phyloP scores from a whole-genome alignment of 2,329 filamentous ascomycete genomes.

The Falciphora oryzae region DNA sequence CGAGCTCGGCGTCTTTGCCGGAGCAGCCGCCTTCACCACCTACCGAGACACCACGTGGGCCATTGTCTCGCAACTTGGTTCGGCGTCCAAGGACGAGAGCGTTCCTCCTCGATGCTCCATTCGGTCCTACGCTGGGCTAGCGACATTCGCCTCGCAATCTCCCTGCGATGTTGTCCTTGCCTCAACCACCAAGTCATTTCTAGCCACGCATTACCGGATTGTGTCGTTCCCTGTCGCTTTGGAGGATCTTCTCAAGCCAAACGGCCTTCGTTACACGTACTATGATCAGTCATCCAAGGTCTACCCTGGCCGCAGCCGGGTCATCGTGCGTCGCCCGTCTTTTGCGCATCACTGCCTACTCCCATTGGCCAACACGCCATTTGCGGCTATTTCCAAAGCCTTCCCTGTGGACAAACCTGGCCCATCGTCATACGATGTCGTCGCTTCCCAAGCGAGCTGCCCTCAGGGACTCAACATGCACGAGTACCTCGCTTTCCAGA shows the following conservation, averaged over 20 bases:
- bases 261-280: conserved; percentile 40
- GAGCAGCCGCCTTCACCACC: not conserved
- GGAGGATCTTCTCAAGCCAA: conserved; percentile 37
- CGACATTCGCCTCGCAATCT: not conserved
- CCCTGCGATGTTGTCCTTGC: conserved; percentile 5
- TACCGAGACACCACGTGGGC: conserved; percentile 39
- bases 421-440: conserved; percentile 48
- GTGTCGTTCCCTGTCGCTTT: conserved; percentile 33
- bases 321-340: conserved; percentile 22
- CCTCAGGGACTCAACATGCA: conserved; percentile 39
- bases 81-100: not conserved
- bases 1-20: conserved; percentile 31
- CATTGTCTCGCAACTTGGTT: conserved; percentile 26
- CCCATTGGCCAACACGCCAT: conserved; percentile 32
- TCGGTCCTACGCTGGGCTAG: not conserved
- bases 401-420: conserved; percentile 27
- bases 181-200: conserved; percentile 14
- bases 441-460: conserved; percentile 44
- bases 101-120: not conserved
- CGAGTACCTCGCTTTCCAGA: conserved; percentile 48
- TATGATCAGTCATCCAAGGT: conserved; percentile 33
- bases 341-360: conserved; percentile 40
- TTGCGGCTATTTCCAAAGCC: conserved; percentile 17
- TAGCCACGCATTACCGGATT: conserved; percentile 39
- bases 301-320: conserved; percentile 31